phyloP scores from a whole-genome alignment of 2,329 filamentous ascomycete genomes.

The Thielaviopsis cerberus region DNA sequence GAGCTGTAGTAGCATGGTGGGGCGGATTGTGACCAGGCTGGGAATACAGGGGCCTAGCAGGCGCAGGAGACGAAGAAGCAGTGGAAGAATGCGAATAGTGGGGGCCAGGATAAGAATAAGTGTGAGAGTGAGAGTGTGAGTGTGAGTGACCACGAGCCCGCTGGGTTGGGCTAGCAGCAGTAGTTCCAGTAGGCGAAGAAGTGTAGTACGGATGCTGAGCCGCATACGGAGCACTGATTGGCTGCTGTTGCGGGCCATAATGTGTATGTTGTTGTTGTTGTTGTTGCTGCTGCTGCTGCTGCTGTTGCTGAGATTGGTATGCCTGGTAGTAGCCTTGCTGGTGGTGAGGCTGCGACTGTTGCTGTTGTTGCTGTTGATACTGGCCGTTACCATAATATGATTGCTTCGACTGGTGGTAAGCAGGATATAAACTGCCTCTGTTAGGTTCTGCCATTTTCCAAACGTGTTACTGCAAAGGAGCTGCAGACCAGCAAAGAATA shows the following conservation, averaged over 20 bases:
- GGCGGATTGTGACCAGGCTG: constrained; percentile 3
- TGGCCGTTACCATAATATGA: neutral
- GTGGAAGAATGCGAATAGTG: neutral
- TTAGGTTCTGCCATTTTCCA: neutral
- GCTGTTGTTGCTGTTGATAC: neutral
- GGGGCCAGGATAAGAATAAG: neutral
- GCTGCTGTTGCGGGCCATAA: constrained; percentile 16
- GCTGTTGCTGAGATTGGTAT: neutral
- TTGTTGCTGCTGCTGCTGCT: neutral
- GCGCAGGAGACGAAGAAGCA: neutral
- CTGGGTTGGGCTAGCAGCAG: constrained; percentile 11
- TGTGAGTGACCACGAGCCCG: constrained; percentile 3
- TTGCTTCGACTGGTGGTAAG: neutral
- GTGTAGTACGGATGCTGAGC: constrained; percentile 3
- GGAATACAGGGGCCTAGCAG: constrained; percentile 7
- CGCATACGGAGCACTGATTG: constrained; percentile 10
- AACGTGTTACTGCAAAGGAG: neutral
- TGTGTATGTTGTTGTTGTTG: constrained; percentile 12
- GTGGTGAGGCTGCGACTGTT: neutral
- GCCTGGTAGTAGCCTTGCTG: neutral
- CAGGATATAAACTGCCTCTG: neutral
- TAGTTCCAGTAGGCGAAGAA: constrained; percentile 5
- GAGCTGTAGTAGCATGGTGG: constrained; percentile 4
- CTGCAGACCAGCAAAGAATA: neutral
- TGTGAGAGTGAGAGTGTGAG: no score